Percentiles rank a stretch among this genome's conserved stretches.
Conservation (phyloP, 2,329 filamentous ascomycete species). For the Metarhizium album region DNA sequence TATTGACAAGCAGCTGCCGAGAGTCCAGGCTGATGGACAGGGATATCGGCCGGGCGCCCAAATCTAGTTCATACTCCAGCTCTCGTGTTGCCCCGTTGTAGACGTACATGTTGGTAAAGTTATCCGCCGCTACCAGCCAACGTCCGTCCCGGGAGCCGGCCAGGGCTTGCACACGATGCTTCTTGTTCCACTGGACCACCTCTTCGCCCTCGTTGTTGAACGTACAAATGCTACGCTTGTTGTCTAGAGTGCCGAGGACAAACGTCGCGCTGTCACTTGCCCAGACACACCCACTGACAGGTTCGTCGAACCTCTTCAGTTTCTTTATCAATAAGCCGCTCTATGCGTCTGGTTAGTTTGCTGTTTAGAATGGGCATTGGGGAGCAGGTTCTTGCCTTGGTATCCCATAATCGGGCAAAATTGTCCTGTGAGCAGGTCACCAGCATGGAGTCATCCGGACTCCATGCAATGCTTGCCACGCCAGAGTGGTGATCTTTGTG, state of each 20-base stretch:
- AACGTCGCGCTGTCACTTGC: constrained; percentile 66
- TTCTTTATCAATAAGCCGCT: constrained; percentile 52
- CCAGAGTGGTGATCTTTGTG: constrained; percentile 50
- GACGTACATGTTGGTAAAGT: constrained; percentile 60
- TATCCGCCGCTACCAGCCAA: constrained; percentile 69
- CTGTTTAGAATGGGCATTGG: background rate
- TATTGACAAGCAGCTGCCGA: constrained; percentile 71
- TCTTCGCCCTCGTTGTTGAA: constrained; percentile 56
- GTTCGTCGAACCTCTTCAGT: constrained; percentile 64
- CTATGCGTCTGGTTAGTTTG: constrained; percentile 25
- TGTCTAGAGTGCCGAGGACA: constrained; percentile 68
- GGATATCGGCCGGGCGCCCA: constrained; percentile 60
- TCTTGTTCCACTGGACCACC: constrained; percentile 55
- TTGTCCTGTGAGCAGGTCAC: constrained; percentile 73
- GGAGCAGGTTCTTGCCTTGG: constrained; percentile 38
- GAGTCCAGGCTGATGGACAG: constrained; percentile 75
- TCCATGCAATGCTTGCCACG: constrained; percentile 79
- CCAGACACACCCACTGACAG: constrained; percentile 88
- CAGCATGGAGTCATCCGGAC: constrained; percentile 77
- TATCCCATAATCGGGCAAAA: constrained; percentile 66
- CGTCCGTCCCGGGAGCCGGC: constrained; percentile 72
- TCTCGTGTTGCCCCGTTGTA: constrained; percentile 70
- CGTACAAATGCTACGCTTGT: constrained; percentile 53
- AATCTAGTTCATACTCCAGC: constrained; percentile 61
- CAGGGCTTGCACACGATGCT: constrained; percentile 72